Percentiles rank a stretch among this genome's conserved stretches.
These are phyloP conservation scores for Fusarium beomiforme DNA, from an alignment of 2,329 filamentous ascomycete genomes.

Conservation along the genomic window DNA sequence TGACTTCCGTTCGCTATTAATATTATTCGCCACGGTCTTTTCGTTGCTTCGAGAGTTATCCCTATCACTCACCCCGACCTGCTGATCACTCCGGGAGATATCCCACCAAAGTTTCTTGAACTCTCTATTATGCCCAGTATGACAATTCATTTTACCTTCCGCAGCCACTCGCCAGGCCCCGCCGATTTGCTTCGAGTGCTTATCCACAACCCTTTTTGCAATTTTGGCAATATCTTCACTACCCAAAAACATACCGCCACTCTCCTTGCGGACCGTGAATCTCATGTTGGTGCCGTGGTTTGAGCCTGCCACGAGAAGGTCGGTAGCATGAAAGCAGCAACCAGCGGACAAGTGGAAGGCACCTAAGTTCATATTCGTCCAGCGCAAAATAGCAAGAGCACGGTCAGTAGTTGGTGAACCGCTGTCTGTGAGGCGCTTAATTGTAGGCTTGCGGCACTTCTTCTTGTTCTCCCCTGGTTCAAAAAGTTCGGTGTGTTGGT, in stretches of 20 bases:
- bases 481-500: background rate
- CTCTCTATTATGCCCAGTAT: no score
- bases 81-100: background rate
- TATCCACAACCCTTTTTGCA: fast-evolving
- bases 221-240: background rate
- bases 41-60: no score
- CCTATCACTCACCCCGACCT: no score
- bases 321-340: background rate
- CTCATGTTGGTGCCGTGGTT: background rate
- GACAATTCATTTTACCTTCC: background rate
- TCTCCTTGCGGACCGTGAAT: background rate
- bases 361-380: background rate
- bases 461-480: fast-evolving
- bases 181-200: background rate
- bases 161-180: background rate
- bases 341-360: background rate
- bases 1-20: no score
- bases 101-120: background rate
- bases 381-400: background rate
- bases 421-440: background rate
- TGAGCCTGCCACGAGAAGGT: background rate
- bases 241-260: background rate
- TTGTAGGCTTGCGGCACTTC: fast-evolving
- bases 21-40: no score
- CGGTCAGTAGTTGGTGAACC: background rate